A percentile compares a stretch with the other conserved stretches of the same genome.
phyloP scores from a whole-genome alignment of 441 rosid species.

The Populus trichocarpa region DNA sequence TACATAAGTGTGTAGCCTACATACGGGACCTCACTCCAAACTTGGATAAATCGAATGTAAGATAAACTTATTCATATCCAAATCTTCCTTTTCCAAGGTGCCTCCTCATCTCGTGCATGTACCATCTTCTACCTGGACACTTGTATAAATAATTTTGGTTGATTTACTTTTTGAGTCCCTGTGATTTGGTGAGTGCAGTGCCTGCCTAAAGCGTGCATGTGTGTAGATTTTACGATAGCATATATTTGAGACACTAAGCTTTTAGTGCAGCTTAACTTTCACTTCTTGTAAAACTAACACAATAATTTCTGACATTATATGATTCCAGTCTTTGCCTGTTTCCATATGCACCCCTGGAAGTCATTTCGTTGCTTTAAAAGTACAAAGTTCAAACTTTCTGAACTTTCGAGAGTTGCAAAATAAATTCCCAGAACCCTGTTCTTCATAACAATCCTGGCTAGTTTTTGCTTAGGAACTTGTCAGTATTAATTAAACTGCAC shows the following conservation, averaged over 20 bases:
- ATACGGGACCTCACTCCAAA: slow-evolving; percentile 44
- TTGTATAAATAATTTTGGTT: neutral
- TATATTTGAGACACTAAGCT: neutral
- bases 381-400: neutral
- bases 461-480: neutral
- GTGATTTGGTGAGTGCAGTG: neutral
- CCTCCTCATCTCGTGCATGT: neutral
- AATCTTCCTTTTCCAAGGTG: neutral
- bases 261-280: neutral
- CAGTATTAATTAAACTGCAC: neutral
- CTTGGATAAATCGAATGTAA: slow-evolving; percentile 51
- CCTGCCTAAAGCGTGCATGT: neutral
- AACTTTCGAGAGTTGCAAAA: no score
- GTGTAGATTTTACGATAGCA: neutral
- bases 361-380: no score
- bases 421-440: neutral
- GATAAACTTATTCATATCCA: slow-evolving; percentile 19
- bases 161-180: neutral
- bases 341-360: no score
- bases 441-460: neutral
- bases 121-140: neutral
- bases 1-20: slow-evolving; percentile 68
- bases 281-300: no score
- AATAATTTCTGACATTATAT: neutral
- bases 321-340: neutral